These are phyloP conservation scores for Aureobasidium pullulans DNA, from an alignment of 2,329 filamentous ascomycete species.

Conservation along the genomic window DNA sequence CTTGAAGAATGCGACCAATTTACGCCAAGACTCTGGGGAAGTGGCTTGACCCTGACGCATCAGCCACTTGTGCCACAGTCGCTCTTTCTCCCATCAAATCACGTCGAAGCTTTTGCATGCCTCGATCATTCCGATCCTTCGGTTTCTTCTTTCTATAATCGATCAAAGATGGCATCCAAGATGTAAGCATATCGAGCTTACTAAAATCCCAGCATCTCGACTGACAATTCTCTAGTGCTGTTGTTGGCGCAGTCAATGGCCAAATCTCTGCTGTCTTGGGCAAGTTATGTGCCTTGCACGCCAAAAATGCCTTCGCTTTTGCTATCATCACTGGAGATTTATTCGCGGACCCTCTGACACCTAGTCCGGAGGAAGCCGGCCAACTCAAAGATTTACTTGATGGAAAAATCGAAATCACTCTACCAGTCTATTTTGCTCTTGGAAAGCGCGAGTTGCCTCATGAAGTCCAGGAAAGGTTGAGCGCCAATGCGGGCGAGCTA, in stretches of 20 bases:
- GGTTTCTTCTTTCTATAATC: too few relatives aligned
- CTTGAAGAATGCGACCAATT: neutral
- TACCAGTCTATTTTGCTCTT: conserved; percentile 87
- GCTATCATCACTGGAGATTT: conserved; percentile 79
- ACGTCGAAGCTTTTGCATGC: neutral
- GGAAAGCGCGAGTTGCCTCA: conserved; percentile 65
- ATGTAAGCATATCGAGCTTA: conserved; percentile 34
- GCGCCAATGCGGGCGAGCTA: conserved; percentile 61
- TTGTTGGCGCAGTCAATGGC: conserved; percentile 77
- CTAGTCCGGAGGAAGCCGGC: conserved; percentile 34
- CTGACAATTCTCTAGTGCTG: conserved; percentile 48
- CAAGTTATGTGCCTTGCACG: conserved; percentile 72
- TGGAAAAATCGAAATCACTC: conserved; percentile 64
- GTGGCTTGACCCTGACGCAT: neutral
- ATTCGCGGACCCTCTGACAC: conserved; percentile 55
- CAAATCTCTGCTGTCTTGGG: conserved; percentile 67
- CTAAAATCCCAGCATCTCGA: neutral
- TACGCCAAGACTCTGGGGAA: conserved; percentile 3
- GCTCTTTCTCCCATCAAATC: neutral
- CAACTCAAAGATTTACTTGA: conserved; percentile 57
- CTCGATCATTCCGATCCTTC: neutral
- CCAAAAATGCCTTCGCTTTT: conserved; percentile 82
- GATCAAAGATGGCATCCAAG: conserved; percentile 43
- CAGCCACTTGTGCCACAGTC: neutral
- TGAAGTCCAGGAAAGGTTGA: conserved; percentile 63